Percentiles rank a stretch among this genome's conserved stretches.
These are phyloP conservation scores for Pyrenophora tritici-repentis DNA, from an alignment of 2,329 filamentous ascomycete genomes.

Conservation along the genomic window DNA sequence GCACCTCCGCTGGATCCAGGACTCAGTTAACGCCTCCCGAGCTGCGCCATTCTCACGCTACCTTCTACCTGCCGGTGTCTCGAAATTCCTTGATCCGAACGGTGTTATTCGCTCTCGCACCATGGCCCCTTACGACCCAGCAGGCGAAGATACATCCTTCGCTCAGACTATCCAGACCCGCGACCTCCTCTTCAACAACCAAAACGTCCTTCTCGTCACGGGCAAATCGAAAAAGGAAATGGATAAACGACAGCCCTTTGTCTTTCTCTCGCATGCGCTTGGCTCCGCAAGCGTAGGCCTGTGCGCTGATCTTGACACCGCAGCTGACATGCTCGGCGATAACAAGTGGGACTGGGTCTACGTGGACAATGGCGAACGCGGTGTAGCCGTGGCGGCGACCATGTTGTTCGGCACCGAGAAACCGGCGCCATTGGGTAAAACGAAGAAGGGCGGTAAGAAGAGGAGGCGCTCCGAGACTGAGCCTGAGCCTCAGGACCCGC, in stretches of 20 bases:
- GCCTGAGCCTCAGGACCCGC: slow-evolving; percentile 25
- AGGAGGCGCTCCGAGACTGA: slow-evolving; percentile 54
- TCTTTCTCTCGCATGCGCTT: slow-evolving; percentile 79
- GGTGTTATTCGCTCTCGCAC: slow-evolving; percentile 77
- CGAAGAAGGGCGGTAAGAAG: slow-evolving; percentile 35
- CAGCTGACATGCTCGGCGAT: slow-evolving; percentile 62
- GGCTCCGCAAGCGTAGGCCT: slow-evolving; percentile 71
- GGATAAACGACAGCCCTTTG: slow-evolving; percentile 70
- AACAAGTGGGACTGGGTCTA: slow-evolving; percentile 79
- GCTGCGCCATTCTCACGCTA: slow-evolving; percentile 80
- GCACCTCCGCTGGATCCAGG: slow-evolving; percentile 77
- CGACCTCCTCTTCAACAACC: slow-evolving; percentile 66
- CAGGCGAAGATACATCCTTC: slow-evolving; percentile 52
- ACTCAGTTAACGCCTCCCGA: slow-evolving; percentile 66
- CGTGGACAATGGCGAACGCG: slow-evolving; percentile 70
- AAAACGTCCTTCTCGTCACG: slow-evolving; percentile 74
- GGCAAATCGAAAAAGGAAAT: slow-evolving; percentile 65
- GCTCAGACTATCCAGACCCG: slow-evolving; percentile 46
- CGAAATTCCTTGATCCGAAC: slow-evolving; percentile 66
- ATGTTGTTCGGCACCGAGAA: slow-evolving; percentile 50
- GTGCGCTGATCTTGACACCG: slow-evolving; percentile 69
- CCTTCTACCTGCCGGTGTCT: slow-evolving; percentile 83
- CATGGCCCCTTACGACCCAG: slow-evolving; percentile 64
- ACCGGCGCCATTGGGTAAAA: slow-evolving; percentile 18
- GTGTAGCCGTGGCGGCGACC: slow-evolving; percentile 59